A percentile compares a stretch with the other conserved stretches of the same genome.
Evolutionary conservation across 2,329 filamentous ascomycete species (phyloP).

Genomic region (Aspergillus clavatus): DNA sequence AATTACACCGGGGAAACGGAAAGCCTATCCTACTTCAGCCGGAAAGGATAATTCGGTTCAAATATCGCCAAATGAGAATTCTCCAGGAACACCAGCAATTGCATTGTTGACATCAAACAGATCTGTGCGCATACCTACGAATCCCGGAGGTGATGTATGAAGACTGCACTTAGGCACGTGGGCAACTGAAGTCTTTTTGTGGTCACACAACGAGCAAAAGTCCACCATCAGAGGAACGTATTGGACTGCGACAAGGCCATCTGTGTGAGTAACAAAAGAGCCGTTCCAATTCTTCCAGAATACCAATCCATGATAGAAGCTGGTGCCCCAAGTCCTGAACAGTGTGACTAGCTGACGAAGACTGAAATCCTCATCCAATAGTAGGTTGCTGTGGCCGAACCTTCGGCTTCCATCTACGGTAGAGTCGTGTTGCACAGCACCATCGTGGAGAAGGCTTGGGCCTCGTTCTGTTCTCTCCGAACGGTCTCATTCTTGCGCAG

Average conservation of each 20-base stretch:
- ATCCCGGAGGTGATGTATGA: background rate
- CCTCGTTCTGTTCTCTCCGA: too few species aligned
- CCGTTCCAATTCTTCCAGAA: too few species aligned
- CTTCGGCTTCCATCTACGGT: background rate
- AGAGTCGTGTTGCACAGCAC: constrained; percentile 6
- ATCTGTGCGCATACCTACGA: background rate
- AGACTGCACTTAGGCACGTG: background rate
- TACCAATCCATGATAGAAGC: too few species aligned
- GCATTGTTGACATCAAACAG: background rate
- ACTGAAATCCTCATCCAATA: background rate
- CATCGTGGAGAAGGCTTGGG: constrained; percentile 6
- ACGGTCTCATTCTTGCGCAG: too few species aligned
- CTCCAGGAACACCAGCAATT: background rate
- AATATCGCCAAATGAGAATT: background rate
- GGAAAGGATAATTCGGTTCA: too few species aligned
- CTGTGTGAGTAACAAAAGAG: background rate
- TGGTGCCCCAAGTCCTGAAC: too few species aligned
- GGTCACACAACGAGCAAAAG: background rate
- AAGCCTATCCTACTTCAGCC: too few species aligned
- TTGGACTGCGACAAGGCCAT: background rate
- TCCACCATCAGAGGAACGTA: too few species aligned
- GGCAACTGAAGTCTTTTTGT: background rate
- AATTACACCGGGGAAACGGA: too few species aligned
- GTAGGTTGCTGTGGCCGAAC: too few species aligned
- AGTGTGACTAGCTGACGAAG: background rate